Percentiles rank a stretch among this genome's conserved stretches.
Conservation (phyloP, 1,284 basidiomycete species). For the Cutaneotrichosporon cyanovorans region DNA sequence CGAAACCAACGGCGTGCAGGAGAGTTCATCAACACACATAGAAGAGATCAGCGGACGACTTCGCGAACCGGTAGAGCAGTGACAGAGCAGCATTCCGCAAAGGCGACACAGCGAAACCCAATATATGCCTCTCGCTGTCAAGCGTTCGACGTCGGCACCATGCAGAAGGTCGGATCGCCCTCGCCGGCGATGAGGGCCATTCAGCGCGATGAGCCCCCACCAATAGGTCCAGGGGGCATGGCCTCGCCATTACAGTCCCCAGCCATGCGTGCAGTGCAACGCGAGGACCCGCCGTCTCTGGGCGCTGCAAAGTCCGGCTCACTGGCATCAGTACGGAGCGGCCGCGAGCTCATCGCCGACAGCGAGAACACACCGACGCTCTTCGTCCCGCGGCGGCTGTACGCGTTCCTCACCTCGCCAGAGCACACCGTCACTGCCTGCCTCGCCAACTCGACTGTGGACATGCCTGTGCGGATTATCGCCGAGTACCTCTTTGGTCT, state of each 20-base stretch:
- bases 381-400: conserved; percentile 14
- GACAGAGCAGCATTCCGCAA: too few species aligned
- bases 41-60: too few species aligned
- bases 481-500: conserved; percentile 21
- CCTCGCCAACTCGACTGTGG: conserved; percentile 16
- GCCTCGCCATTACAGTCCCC: conserved; percentile 3
- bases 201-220: conserved; percentile 8
- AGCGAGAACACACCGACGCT: conserved; percentile 6
- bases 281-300: conserved; percentile 5
- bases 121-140: too few species aligned
- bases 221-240: too few species aligned
- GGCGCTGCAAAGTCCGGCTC: neutral
- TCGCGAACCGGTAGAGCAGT: too few species aligned
- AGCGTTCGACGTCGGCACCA: too few species aligned
- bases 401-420: conserved; percentile 13
- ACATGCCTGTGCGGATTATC: conserved; percentile 19
- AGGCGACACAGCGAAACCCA: too few species aligned
- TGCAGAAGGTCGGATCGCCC: too few species aligned
- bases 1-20: too few species aligned
- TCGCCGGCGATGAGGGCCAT: conserved; percentile 9
- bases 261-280: conserved; percentile 8
- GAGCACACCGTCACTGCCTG: conserved; percentile 16
- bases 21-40: too few species aligned
- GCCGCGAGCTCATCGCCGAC: conserved; percentile 12
- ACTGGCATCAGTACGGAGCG: conserved; percentile 6